A percentile compares a stretch with the other conserved stretches of the same genome.
phyloP scores from a whole-genome alignment of 192 early-diverging fungal genomes.

The Kappamyces sp. region DNA sequence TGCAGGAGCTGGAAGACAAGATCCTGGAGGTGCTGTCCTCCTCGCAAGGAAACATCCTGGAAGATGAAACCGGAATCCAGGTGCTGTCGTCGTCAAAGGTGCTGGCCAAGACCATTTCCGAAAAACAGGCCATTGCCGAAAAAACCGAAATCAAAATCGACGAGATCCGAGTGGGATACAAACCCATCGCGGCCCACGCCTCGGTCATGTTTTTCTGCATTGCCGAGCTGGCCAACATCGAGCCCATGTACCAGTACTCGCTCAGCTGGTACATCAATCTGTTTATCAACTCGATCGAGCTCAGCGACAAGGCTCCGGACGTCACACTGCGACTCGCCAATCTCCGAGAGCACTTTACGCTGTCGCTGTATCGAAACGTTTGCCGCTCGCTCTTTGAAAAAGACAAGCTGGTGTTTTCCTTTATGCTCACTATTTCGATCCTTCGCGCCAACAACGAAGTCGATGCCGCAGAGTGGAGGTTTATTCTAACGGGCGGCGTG shows the following conservation, averaged over 20 bases:
- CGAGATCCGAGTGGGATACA: constrained; percentile 56
- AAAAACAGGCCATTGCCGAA: constrained; percentile 55
- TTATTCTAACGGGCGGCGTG: constrained; percentile 53
- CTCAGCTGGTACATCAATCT: constrained; percentile 58
- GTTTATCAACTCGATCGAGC: constrained; percentile 46
- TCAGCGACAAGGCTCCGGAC: constrained; percentile 54
- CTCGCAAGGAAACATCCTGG: constrained; percentile 55
- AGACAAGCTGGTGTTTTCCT: constrained; percentile 59
- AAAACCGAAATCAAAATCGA: constrained; percentile 58
- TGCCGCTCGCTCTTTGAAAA: constrained; percentile 61
- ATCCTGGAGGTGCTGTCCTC: constrained; percentile 56
- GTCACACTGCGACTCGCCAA: constrained; percentile 37
- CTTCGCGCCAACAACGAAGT: constrained; percentile 43
- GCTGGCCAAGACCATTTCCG: constrained; percentile 51
- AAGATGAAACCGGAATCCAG: constrained; percentile 61
- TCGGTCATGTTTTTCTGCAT: constrained; percentile 58
- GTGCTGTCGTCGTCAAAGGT: constrained; percentile 57
- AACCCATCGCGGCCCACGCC: constrained; percentile 48
- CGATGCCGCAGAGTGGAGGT: constrained; percentile 46
- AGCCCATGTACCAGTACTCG: constrained; percentile 64
- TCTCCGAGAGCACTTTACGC: constrained; percentile 50
- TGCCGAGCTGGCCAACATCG: constrained; percentile 56
- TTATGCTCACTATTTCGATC: constrained; percentile 48
- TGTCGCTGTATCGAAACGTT: constrained; percentile 52
- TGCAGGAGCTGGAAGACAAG: constrained; percentile 57